Base-by-base conservation (phyloP, 2,329 filamentous ascomycete genomes). In the Laburnicola sp. region DNA sequence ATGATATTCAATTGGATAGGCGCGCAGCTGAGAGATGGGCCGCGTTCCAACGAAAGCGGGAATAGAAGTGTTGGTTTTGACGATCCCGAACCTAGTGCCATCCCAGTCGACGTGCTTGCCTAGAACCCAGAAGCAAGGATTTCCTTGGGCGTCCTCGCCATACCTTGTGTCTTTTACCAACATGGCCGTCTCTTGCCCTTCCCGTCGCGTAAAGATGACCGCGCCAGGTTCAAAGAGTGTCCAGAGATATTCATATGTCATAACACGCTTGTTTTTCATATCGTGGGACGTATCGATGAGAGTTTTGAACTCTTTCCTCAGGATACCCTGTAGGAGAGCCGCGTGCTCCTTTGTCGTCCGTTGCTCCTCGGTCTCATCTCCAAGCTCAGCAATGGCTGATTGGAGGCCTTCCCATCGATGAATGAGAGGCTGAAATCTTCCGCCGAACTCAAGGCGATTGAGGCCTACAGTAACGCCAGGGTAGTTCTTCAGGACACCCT, bases 371-470 rank as follows among this genome's bases (percentile, higher is more conserved):
- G 60, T 68, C 4, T 59, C 64, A 34, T 64, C 59, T 22, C 58
- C 56, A 34, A 64, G 54, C 35, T 59, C 58, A n/a, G 54, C 35
- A 28, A 73, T 64, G 10, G 63, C 61, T 4, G 55, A 43, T 25
- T 65, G 58, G n/a, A 77, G 59, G 39, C 73, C 66, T 0, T 65
- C 72, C 84, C 85, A 89, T 28, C 86, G 79, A 68, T 89, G 85
- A 35, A 88, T 82, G 42, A 89, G 82, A 0, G 83, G 82, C 59
- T 82, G 75, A 53, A 88, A 88, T 0, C 82, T 83, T 0, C 79
- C 80, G 7, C 72, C 68, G 53, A 89, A 86, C 50, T 82, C 82
- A 1, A 89, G 75, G 1, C 83, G 79, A n/a, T 83, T 77, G 9
- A 89, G 74, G n/a, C 77, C 78, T 26, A 81, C 79, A 1, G 83